Evolutionary conservation across 73 alveolate species (phyloP).

Genomic region (Paramecium primaurelia): DNA sequence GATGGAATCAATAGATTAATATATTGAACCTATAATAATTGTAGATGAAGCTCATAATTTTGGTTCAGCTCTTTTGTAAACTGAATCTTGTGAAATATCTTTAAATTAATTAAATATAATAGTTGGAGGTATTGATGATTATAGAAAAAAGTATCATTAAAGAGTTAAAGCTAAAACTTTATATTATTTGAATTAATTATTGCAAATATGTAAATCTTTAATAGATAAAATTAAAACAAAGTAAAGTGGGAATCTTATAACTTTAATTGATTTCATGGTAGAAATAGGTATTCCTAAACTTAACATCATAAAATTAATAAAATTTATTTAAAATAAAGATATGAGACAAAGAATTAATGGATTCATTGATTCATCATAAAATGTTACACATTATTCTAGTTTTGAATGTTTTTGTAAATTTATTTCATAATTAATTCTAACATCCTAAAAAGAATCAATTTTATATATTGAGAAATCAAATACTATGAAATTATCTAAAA

Average conservation of each 20-base stretch:
- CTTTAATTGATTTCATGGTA: not conserved
- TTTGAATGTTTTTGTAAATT: not conserved
- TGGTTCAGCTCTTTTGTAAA: not conserved
- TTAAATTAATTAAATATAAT: not conserved
- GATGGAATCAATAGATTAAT: not conserved
- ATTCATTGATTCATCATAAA: not conserved
- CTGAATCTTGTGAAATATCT: not conserved
- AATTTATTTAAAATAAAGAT: not conserved
- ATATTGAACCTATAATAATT: not conserved
- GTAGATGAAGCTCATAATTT: slow-evolving; percentile 39
- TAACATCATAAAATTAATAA: not conserved
- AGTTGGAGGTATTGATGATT: not conserved
- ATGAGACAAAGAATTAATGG: slow-evolving; percentile 25
- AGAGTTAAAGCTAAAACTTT: slow-evolving; percentile 20
- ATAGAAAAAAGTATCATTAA: slow-evolving; percentile 11
- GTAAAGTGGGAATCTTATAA: not conserved
- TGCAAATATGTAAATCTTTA: not conserved
- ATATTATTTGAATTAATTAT: not conserved
- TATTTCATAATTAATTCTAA: not conserved
- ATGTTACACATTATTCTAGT: not conserved
- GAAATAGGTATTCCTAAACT: not conserved
- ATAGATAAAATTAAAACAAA: not conserved
- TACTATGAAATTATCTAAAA: not conserved
- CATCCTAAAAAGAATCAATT: not conserved
- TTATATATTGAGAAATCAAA: not conserved